These are phyloP conservation scores for Boechera retrofracta DNA, from an alignment of 345 rosid species.

Conservation along the genomic window DNA sequence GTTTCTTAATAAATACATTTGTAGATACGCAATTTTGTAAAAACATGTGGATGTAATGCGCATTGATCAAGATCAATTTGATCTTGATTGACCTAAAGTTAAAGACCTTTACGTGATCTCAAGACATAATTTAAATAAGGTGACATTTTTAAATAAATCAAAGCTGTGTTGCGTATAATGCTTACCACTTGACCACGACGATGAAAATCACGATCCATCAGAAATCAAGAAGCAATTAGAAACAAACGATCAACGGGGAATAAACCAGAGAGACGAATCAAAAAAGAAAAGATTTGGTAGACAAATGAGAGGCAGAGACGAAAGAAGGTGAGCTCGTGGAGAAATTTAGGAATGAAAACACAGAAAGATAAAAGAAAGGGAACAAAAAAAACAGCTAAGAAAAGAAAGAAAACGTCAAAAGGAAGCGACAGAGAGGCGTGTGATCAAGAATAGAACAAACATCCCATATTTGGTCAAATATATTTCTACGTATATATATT, in stretches of 20 bases:
- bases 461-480: conserved; percentile 25
- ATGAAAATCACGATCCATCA: conserved; percentile 53
- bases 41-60: neutral
- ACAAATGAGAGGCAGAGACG: conserved; percentile 42
- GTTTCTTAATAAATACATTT: neutral
- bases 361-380: conserved; percentile 6
- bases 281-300: conserved; percentile 31
- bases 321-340: conserved; percentile 21
- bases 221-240: conserved; percentile 8
- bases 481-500: neutral
- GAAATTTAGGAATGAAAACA: conserved; percentile 21
- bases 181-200: conserved; percentile 51
- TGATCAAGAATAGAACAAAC: conserved; percentile 46
- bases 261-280: conserved; percentile 39
- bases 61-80: neutral
- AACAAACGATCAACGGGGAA: conserved; percentile 23
- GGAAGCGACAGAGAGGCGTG: conserved; percentile 47
- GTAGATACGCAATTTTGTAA: neutral
- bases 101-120: neutral
- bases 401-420: conserved; percentile 42
- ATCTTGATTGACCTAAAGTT: conserved; percentile 5
- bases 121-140: neutral
- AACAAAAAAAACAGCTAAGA: conserved; percentile 23
- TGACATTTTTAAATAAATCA: neutral
- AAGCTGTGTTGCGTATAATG: conserved; percentile 1